Evolutionary conservation across 2,329 filamentous ascomycete species (phyloP), one percentile per base, ranked within the genome.

Genomic region (Trichoderma sp.): DNA sequence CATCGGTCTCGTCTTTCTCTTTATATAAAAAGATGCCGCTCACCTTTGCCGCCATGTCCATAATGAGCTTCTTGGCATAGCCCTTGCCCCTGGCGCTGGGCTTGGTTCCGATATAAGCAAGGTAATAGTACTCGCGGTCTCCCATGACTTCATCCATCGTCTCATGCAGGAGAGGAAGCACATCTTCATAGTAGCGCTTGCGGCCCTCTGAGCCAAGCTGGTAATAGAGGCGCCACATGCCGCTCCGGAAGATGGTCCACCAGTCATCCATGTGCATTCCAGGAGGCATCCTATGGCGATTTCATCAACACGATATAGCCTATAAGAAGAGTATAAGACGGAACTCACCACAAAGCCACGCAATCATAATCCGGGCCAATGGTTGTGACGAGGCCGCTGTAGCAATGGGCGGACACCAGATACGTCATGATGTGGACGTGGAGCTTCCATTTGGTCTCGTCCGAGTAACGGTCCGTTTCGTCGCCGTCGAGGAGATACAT

Each of bases 61-160:
- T 85, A 72, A 96, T 88, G 71, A 94, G 84, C 80, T 88, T 90
- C 73, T 85, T 85, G 19, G 89, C 91, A 78, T 92, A 92, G 13
- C 93, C 92, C 74, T 89, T 89, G 59, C 92, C 88, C 71, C 91
- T 87, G 5, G 89, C 88, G 71, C 83, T 84, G 40, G 91, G 88
- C 78, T 89, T 91, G 62, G 91, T 94, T 71, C 92, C 93, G 71
- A 96, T 84, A 79, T 95, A 96, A 59, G 94, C 91, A 67, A 96
- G 88, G 78, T 96, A 96, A 85, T 92, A 96, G 76, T 87, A 89
- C 71, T 91, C 84, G 62, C 88, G 85, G 49, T 86, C 83, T 27
- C 90, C 90, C 79, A 96, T 86, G 71, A 92, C 85, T 71, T 87
- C 84, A 71, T 84, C 82, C 83, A 94, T 94, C 75, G 90, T 90